Conservation (phyloP, 176 grass and related monocot genomes). For the Dactylis glomerata region DNA sequence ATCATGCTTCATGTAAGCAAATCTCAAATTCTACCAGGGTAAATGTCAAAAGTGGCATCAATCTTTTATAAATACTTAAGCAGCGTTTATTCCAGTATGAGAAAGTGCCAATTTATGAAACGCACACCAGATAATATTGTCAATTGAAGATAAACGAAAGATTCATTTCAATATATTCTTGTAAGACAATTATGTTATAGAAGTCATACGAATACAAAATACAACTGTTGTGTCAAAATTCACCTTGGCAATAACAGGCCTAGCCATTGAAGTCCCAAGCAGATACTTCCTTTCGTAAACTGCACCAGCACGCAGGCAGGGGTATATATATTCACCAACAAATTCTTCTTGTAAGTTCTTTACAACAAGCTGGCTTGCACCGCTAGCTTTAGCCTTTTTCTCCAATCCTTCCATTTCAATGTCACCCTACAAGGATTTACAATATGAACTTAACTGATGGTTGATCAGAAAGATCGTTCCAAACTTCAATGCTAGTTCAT, state of each 20-base stretch:
- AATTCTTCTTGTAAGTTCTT: conserved; percentile 97
- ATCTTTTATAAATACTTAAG: not conserved
- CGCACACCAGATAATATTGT: not conserved
- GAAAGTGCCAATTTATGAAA: not conserved
- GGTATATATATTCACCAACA: conserved; percentile 88
- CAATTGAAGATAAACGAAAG: not conserved
- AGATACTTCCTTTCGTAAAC: conserved; percentile 99
- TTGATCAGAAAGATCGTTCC: not conserved
- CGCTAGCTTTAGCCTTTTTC: conserved; percentile 90
- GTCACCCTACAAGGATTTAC: conserved; percentile 45
- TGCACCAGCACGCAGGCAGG: conserved; percentile 85
- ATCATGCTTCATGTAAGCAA: conserved; percentile 9
- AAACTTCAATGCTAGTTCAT: not conserved
- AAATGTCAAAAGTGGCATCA: conserved; percentile 1
- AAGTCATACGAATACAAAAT: not conserved
- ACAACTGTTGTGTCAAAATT: not conserved
- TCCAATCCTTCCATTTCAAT: conserved; percentile 95
- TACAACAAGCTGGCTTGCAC: conserved; percentile 92
- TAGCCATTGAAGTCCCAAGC: conserved; percentile 96
- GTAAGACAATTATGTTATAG: not conserved
- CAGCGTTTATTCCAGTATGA: not conserved
- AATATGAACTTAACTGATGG: not conserved
- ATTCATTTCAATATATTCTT: not conserved
- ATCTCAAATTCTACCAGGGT: not conserved
- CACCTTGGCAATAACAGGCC: conserved; percentile 98